These are phyloP conservation scores for Halophytophthora polymorphica DNA, from an alignment of 352 stramenopile species.

Conservation along the genomic window DNA sequence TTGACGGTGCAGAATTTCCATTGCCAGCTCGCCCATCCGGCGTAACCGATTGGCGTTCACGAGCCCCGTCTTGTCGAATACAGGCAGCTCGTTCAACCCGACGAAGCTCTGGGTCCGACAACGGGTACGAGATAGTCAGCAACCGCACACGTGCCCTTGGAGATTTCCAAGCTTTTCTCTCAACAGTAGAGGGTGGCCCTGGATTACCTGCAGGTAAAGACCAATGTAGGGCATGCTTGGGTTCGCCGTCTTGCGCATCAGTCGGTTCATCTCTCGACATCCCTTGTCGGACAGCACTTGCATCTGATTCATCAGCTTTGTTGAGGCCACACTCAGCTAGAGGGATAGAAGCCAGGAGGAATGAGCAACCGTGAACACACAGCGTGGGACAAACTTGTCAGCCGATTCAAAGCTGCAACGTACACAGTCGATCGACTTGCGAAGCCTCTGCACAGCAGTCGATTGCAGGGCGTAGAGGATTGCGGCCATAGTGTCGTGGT, in stretches of 20 bases:
- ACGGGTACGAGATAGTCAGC: neutral
- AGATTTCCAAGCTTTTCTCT: no score
- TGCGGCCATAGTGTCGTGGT: conserved; percentile 80
- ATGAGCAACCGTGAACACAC: no score
- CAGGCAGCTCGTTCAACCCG: conserved; percentile 74
- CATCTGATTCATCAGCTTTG: conserved; percentile 78
- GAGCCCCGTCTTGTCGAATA: conserved; percentile 59
- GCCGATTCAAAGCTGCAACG: conserved; percentile 6
- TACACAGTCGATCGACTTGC: conserved; percentile 75
- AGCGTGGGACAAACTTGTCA: neutral
- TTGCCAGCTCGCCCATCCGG: conserved; percentile 65
- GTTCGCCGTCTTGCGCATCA: conserved; percentile 73
- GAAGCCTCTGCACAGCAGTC: conserved; percentile 79
- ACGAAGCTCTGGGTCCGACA: conserved; percentile 56
- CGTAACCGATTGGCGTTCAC: conserved; percentile 74
- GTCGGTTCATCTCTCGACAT: conserved; percentile 80
- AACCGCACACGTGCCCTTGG: conserved; percentile 8
- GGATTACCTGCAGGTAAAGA: conserved; percentile 74
- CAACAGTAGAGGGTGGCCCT: no score
- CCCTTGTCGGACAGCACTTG: conserved; percentile 77
- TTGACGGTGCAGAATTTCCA: conserved; percentile 78
- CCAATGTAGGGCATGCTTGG: conserved; percentile 87
- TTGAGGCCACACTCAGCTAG: conserved; percentile 54
- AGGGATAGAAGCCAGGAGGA: neutral
- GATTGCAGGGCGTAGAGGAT: conserved; percentile 86